Evolutionary conservation across 2,329 filamentous ascomycete genomes (phyloP), one percentile per base, ranked within the genome.

Genomic region (Trichoderma arundinaceum): DNA sequence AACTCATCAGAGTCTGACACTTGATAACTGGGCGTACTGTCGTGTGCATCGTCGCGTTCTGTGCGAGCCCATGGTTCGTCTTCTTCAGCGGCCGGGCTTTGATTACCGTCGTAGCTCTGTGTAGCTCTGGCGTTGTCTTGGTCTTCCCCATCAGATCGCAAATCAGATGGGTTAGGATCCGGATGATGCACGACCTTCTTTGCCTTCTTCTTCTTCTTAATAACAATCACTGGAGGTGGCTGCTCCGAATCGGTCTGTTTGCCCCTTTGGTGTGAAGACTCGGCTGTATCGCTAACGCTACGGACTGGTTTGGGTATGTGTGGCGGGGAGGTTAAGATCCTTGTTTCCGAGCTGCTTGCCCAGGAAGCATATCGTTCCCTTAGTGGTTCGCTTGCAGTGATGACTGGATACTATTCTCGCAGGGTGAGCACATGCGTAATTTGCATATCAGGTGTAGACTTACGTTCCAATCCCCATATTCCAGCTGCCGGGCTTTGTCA

Each of bases 401-500:
- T 94, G 33, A 98, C 94, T 28, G 94, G 94, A 77, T 98, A 98
- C 92, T 95, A 58, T 13, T 17, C 59, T 17, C 69, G 81, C 13
- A 17, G 33, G 2, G 56, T 59, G 33, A 51, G 41, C 10, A 38
- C 4, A 51, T 51, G 39, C 62, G 80, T 74, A 22, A 32, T 41
- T 8, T 1, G 15, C 4, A 33, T 22, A 41, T 4, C 28, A n/a
- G 33, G 2, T 15, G 51, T 17, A 32, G 13, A 87, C 91, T 83
- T 80, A 94, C 92, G 77, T 98, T 97, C 92, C 94, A 98, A 74
- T 98, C 94, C 2, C 91, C 91, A 75, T 89, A 94, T 72, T 94
- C 91, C 4, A 94, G 78, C 48, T 88, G 84, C 66, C 90, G 84
- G 1, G 92, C 92, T 71, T 87, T 90, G 22, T 82, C 82, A 70